Conservation (phyloP, 2,329 filamentous ascomycete genomes). For the Alternaria consortialis region DNA sequence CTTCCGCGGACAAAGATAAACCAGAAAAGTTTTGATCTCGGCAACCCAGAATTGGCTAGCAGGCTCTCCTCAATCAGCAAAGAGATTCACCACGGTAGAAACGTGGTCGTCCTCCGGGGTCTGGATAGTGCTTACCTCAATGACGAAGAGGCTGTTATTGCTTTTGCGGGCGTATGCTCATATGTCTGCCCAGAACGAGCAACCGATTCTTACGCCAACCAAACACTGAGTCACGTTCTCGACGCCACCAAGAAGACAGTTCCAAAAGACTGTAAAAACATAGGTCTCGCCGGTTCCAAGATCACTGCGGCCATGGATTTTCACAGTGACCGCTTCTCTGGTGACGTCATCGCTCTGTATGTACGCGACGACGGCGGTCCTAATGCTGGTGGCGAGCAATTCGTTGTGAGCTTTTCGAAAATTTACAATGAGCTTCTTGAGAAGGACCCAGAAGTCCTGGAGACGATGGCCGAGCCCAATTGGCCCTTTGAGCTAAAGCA, state of each 20-base stretch:
- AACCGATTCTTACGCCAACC: constrained; percentile 51
- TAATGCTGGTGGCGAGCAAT: constrained; percentile 45
- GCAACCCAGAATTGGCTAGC: constrained; percentile 29
- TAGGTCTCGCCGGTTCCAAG: constrained; percentile 51
- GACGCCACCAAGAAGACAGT: constrained; percentile 48
- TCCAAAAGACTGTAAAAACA: constrained; percentile 42
- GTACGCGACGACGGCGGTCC: constrained; percentile 46
- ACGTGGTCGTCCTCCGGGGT: constrained; percentile 45
- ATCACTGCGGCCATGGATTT: constrained; percentile 50
- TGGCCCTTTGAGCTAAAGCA: constrained; percentile 53
- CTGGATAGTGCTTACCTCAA: constrained; percentile 45
- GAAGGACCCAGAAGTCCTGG: constrained; percentile 44
- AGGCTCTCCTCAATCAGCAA: constrained; percentile 39
- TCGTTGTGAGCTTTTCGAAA: constrained; percentile 42
- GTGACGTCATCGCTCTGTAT: constrained; percentile 48
- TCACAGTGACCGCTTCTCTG: constrained; percentile 50
- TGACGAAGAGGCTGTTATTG: constrained; percentile 49
- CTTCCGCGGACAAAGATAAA: constrained; percentile 32
- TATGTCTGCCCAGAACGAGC: constrained; percentile 44
- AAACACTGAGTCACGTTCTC: constrained; percentile 49
- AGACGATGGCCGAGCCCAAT: constrained; percentile 45
- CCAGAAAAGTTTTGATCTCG: constrained; percentile 38
- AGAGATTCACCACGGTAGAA: constrained; percentile 41
- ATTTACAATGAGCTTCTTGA: constrained; percentile 50
- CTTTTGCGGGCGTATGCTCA: constrained; percentile 45